Evolutionary conservation across 805 yeast genomes (phyloP).

Genomic region (Schwanniomyces yamadae): DNA sequence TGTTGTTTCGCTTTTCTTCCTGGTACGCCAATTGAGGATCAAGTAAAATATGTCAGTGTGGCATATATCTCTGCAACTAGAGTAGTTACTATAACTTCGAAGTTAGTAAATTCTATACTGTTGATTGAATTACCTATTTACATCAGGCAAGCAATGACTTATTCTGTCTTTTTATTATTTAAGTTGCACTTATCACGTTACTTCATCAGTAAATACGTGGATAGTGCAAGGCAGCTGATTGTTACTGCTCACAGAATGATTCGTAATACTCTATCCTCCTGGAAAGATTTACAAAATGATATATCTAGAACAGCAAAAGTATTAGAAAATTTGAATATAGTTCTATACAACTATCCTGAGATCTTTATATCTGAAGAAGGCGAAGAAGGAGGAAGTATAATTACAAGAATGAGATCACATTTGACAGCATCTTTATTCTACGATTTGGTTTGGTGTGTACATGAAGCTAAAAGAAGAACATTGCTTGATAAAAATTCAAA

Average conservation of each 20-base stretch:
- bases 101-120: slow-evolving; percentile 62
- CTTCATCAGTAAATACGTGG: slow-evolving; percentile 70
- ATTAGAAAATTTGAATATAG: slow-evolving; percentile 83
- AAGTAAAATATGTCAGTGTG: slow-evolving; percentile 75
- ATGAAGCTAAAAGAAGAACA: slow-evolving; percentile 81
- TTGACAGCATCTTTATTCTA: slow-evolving; percentile 87
- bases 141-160: slow-evolving; percentile 81
- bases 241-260: slow-evolving; percentile 88
- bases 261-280: slow-evolving; percentile 84
- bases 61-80: slow-evolving; percentile 82
- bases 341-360: slow-evolving; percentile 83
- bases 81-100: slow-evolving; percentile 73
- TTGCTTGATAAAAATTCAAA: slow-evolving; percentile 32
- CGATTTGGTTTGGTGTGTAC: slow-evolving; percentile 91
- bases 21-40: slow-evolving; percentile 86
- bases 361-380: slow-evolving; percentile 70
- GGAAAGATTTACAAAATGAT: slow-evolving; percentile 90
- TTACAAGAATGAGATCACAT: slow-evolving; percentile 87
- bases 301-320: slow-evolving; percentile 89
- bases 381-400: slow-evolving; percentile 46
- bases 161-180: slow-evolving; percentile 75
- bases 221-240: slow-evolving; percentile 87
- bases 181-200: slow-evolving; percentile 78
- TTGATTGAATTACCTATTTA: slow-evolving; percentile 84
- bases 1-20: slow-evolving; percentile 89